Evolutionary conservation across 495 filamentous ascomycete species (phyloP), one percentile per base, ranked within the genome.

Genomic region (Rusavskia elegans): DNA sequence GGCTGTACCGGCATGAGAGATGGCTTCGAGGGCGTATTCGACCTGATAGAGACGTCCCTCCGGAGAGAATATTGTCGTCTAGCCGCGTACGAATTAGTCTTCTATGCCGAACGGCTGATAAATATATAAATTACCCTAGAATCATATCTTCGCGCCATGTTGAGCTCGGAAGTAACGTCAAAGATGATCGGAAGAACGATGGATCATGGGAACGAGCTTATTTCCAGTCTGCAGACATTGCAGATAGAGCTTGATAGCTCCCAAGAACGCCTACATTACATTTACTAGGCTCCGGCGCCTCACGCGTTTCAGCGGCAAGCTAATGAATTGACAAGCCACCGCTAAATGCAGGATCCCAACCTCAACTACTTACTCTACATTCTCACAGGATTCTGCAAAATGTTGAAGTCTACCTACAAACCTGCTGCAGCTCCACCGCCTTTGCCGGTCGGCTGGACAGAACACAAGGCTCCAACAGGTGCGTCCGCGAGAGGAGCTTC

Each of bases 41-140:
- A 98, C 92, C 71, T 98, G 92, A 69, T 98, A 98, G 49, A 98
- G 78, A 60, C 92, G 89, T 50, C 92, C 92, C 71, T 98, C 92
- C 55, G 92, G 92, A 48, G 92, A 98, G 79, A 98, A 98, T 76
- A 97, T 98, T 68, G 92, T 98, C 59, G 92, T 98, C 89, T 97
- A 63, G 41, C 61, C n/a, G 42, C 32, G 77, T 64, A 63, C 63
- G 74, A 61, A 78, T 54, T 52, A 48, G 25, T 48, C 40, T 36
- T 36, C 63, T 16, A 56, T 53, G 49, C 64, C 40, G 45, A 30
- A 21, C 45, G 9, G 27, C 46, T 39, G 56, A 56, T 49, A 44
- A 52, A 57, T 58, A 51, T 49, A 58, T 55, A 49, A 27, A 81
- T 64, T 74, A 95, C 89, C 70, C 89, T 79, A 62, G 90, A 95